Conservation (phyloP, 495 filamentous ascomycete species). For the Hyaloscypha bicolor region DNA sequence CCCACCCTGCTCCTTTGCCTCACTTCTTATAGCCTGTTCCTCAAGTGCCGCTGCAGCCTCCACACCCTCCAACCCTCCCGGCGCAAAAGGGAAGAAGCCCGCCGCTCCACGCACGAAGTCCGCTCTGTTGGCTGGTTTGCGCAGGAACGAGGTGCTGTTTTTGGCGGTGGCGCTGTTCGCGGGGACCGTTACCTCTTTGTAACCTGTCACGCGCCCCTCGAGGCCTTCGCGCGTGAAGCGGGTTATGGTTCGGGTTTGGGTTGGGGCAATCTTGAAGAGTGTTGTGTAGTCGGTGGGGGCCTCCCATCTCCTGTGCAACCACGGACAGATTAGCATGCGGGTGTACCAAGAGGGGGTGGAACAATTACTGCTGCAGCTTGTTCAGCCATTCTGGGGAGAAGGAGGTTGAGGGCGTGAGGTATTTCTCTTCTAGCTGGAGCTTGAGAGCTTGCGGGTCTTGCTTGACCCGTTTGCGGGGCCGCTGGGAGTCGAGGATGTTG, state of each 20-base stretch:
- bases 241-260: slow-evolving; percentile 89
- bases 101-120: slow-evolving; percentile 96
- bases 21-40: slow-evolving; percentile 54
- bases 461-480: slow-evolving; percentile 60
- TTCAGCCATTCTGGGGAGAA: slow-evolving; percentile 88
- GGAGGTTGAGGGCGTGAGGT: slow-evolving; percentile 71
- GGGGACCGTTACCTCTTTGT: slow-evolving; percentile 91
- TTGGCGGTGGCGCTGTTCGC: slow-evolving; percentile 91
- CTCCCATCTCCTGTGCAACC: slow-evolving; percentile 71
- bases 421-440: slow-evolving; percentile 71
- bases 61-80: slow-evolving; percentile 88
- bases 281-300: slow-evolving; percentile 71
- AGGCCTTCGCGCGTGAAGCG: slow-evolving; percentile 91
- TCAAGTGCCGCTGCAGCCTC: slow-evolving; percentile 78
- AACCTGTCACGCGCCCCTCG: slow-evolving; percentile 91
- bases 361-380: slow-evolving; percentile 71
- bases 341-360: not conserved
- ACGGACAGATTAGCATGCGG: not conserved
- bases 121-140: slow-evolving; percentile 83
- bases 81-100: slow-evolving; percentile 94
- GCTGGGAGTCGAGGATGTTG: slow-evolving; percentile 51
- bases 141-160: slow-evolving; percentile 87
- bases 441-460: slow-evolving; percentile 61
- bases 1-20: slow-evolving; percentile 39
- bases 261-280: slow-evolving; percentile 84